Evolutionary conservation across 139 green algal species (phyloP).

Genomic region (Micromonas commoda): DNA sequence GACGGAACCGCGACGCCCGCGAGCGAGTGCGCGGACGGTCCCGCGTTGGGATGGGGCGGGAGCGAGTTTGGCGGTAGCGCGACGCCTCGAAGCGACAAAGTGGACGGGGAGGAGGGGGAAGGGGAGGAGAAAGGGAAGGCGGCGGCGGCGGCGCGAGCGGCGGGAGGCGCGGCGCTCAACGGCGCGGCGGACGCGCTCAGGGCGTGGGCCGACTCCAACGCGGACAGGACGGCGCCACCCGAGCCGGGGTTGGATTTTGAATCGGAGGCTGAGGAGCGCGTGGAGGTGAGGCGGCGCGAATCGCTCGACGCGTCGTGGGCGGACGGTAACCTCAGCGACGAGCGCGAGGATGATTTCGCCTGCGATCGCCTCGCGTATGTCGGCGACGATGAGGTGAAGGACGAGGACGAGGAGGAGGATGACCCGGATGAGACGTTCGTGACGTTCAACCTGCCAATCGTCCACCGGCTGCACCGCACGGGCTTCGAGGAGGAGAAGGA

Average conservation of each 20-base stretch:
- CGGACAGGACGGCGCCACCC: background rate
- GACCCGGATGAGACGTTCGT: constrained; percentile 54
- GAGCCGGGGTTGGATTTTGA: background rate
- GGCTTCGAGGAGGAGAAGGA: constrained; percentile 91
- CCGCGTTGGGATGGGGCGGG: background rate
- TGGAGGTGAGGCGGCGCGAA: background rate
- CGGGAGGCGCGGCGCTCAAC: background rate
- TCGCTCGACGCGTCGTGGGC: background rate
- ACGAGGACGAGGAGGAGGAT: background rate
- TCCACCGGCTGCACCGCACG: constrained; percentile 62
- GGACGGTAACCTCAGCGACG: background rate
- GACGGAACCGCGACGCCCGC: background rate
- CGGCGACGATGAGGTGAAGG: background rate
- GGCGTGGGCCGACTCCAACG: background rate
- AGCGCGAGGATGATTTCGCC: background rate
- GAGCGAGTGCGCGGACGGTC: background rate
- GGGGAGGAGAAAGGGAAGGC: too few species aligned
- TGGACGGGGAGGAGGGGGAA: too few species aligned
- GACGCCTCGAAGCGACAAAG: too few species aligned
- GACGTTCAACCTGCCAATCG: constrained; percentile 64
- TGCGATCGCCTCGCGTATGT: too few species aligned
- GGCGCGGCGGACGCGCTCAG: background rate
- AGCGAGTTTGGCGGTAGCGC: background rate
- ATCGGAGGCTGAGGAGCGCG: background rate
- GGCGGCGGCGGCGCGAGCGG: too few species aligned